Evolutionary conservation across 768 basidiomycete species (phyloP).

Genomic region (Tylopilus plumbeoviolaceoides): DNA sequence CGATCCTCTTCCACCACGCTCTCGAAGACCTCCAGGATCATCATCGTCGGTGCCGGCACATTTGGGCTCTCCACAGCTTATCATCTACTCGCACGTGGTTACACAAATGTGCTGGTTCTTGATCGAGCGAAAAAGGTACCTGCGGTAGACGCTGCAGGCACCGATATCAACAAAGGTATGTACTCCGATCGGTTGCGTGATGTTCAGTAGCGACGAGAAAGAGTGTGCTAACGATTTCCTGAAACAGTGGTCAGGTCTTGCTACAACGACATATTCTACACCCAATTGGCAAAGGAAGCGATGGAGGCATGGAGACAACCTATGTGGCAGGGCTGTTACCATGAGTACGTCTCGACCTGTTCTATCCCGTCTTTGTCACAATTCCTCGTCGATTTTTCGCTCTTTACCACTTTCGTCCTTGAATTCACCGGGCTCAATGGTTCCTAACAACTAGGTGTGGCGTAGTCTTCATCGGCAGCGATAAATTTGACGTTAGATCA

Average conservation of each 20-base stretch:
- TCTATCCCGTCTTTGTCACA: not conserved
- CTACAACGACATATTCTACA: constrained; percentile 66
- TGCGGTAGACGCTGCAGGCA: constrained; percentile 76
- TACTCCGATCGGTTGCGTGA: not conserved
- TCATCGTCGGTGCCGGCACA: constrained; percentile 79
- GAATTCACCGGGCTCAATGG: not conserved
- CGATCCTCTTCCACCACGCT: not conserved
- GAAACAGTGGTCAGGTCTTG: constrained; percentile 69
- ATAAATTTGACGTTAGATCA: constrained; percentile 47
- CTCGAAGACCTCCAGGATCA: constrained; percentile 16
- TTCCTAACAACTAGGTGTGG: constrained; percentile 17
- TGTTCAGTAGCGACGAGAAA: not conserved
- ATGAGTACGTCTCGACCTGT: constrained; percentile 58
- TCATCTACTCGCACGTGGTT: constrained; percentile 69
- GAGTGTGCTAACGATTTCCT: not conserved
- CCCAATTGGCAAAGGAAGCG: constrained; percentile 70
- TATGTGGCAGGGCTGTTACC: constrained; percentile 72
- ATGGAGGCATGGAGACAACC: constrained; percentile 71
- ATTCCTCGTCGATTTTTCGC: not conserved
- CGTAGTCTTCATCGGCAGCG: constrained; percentile 21
- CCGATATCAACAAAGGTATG: constrained; percentile 43
- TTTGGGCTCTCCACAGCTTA: constrained; percentile 87
- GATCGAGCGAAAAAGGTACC: constrained; percentile 69
- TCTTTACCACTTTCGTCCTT: not conserved
- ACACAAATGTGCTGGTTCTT: constrained; percentile 65